Evolutionary conservation across 768 basidiomycete species (phyloP), one percentile per base, ranked within the genome.

Genomic region (Chalciporus pseudorubinellus): DNA sequence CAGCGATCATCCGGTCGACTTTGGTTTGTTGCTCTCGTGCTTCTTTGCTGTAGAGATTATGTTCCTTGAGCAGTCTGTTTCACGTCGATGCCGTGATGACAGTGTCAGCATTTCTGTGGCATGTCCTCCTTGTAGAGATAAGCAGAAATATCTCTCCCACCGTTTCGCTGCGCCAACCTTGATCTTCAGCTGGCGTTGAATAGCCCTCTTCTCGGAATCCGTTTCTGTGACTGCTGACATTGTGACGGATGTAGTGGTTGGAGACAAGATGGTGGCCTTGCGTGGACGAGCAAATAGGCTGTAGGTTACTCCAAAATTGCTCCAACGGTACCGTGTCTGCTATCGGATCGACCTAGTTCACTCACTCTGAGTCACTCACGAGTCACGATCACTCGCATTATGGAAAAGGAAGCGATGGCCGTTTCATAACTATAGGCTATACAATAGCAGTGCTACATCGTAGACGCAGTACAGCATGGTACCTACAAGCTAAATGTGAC

Each of bases 171-270:
- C 80, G 24, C 82, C 83, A 6, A 82, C 61, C 72, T 89, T 91
- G 75, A 92, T 92, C 69, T 81, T 87, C 55, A 93, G 79, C 60
- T 90, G 87, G 47, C 80, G 79, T 45, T 76, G 76, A 44, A 83
- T 62, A 24, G 78, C 70, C 44, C 57, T 13, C 53, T 51, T 57
- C 43, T 59, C 69, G 44, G 59, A 58, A 40, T 20, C 40, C 39
- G 41, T 29, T 59, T 26, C 50, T 36, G 56, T 46, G 10, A 50
- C 39, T 47, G 47, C 20, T 21, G 58, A 51, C 59, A 62, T 67
- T n/a, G 40, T 42, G 49, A 18, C 49, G 24, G 14, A 18, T 1
- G 55, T 62, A 8, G 55, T 47, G 50, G 58, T 55, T 49, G 22
- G 51, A 28, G 49, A 53, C 24, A 42, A 36, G 34, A 31, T 31